Base-by-base conservation (phyloP, 2,329 filamentous ascomycete genomes). In the Acephala macrosclerotiorum region DNA sequence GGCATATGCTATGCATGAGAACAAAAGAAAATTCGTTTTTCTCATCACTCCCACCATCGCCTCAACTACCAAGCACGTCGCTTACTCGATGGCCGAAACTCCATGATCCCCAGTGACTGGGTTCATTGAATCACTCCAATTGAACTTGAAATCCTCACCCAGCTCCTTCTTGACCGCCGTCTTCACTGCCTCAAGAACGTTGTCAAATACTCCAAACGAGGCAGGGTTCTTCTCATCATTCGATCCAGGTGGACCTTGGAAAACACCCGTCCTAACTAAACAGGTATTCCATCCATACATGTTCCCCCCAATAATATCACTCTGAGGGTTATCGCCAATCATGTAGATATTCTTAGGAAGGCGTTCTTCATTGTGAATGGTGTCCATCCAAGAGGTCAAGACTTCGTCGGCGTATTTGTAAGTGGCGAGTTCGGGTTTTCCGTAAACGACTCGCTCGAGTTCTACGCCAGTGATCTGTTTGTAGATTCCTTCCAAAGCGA, bases 231-330 rank as follows among this genome's bases (percentile, higher is more conserved):
- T 83, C 77, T 89, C 84, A 75, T 93, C 91, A 75, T 93, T 93
- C 66, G 88, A 89, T 20, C 87, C 89, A 1, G 40, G 40, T 6
- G 11, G 14, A 68, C 91, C 91, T 80, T 92, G 89, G 85, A 91
- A 93, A 57, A 93, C 90, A 80, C 91, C 91, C 0, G 91, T 93
- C 75, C 90, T 87, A 64, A 93, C 91, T 62, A 93, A 80, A 75
- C 91, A 93, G 2, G 91, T 93, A 80, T 93, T 93, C 91, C 91
- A 93, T 66, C 89, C 89, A 78, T 93, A 92, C 85, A 89, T 91
- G 84, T 93, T 93, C 68, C 90, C 91, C 68, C 91, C 91, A 69
- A 91, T 84, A 74, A 92, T 92, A 76, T 92, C 90, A 29, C 88
- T 91, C 29, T 88, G 87, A 7, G 89, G 90, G 81, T 92, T 92